Conservation (phyloP, 441 rosid genomes). For the Erodium trifolium region DNA sequence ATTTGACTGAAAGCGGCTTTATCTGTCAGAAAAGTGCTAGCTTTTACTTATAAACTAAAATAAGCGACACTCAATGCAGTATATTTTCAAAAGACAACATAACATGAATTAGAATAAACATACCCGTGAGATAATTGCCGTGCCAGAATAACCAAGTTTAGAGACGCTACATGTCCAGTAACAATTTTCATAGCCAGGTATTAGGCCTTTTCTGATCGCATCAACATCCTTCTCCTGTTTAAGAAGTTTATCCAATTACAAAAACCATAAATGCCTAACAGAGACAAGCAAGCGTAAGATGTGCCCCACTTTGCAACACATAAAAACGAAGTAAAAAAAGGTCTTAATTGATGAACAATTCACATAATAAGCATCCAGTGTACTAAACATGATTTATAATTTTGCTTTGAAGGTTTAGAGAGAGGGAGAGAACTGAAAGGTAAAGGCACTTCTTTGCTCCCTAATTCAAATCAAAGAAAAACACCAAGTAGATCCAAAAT, state of each 20-base stretch:
- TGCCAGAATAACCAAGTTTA: slow-evolving; percentile 94
- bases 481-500: too few species aligned
- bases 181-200: slow-evolving; percentile 70
- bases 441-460: too few species aligned
- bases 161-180: slow-evolving; percentile 86
- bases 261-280: neutral
- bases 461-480: too few species aligned
- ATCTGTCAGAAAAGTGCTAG: slow-evolving; percentile 39
- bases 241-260: neutral
- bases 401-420: slow-evolving; percentile 1
- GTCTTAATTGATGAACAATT: neutral
- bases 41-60: slow-evolving; percentile 10
- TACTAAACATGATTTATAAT: slow-evolving; percentile 3
- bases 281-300: neutral
- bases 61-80: neutral
- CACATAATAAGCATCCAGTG: neutral
- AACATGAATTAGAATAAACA: slow-evolving; percentile 16
- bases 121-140: slow-evolving; percentile 92
- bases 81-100: neutral
- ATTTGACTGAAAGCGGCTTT: slow-evolving; percentile 80
- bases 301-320: neutral
- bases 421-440: too few species aligned
- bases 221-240: slow-evolving; percentile 78
- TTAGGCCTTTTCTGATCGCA: slow-evolving; percentile 51
- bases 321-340: neutral